Evolutionary conservation across 2,329 filamentous ascomycete genomes (phyloP).

Genomic region (Fusarium albosuccineum): DNA sequence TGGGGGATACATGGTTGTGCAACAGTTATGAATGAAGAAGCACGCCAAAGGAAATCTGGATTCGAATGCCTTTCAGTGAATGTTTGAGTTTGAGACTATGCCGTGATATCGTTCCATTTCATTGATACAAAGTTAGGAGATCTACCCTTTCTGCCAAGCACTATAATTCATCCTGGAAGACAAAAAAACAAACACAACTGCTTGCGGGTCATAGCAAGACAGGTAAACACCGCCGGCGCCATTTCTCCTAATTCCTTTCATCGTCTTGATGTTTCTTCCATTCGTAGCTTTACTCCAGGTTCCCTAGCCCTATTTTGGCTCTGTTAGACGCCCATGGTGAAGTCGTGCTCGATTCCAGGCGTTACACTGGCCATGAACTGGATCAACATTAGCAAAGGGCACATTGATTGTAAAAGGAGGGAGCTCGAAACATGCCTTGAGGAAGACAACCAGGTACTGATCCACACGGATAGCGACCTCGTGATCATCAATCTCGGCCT

Average conservation of each 20-base stretch:
- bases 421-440: conserved; percentile 71
- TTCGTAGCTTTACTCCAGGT: background rate
- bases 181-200: background rate
- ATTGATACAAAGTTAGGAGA: conserved; percentile 19
- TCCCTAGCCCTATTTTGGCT: background rate
- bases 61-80: background rate
- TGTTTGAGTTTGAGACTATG: background rate
- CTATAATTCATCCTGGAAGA: conserved; percentile 5
- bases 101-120: conserved; percentile 11
- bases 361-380: conserved; percentile 89
- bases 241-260: conserved; percentile 18
- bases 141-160: conserved; percentile 26
- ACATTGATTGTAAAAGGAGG: background rate
- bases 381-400: conserved; percentile 9
- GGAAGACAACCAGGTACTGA: conserved; percentile 87
- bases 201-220: conserved; percentile 4
- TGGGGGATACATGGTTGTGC: conserved; percentile 5
- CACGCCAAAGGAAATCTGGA: background rate
- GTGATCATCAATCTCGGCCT: conserved; percentile 72
- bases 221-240: conserved; percentile 41
- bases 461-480: conserved; percentile 89
- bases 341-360: conserved; percentile 75
- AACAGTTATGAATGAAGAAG: background rate
- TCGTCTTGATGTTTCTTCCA: background rate
- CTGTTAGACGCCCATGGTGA: conserved; percentile 44